These are phyloP conservation scores for Kodamaea hsintzibuensis DNA, from an alignment of 805 yeast genomes.

Conservation along the genomic window DNA sequence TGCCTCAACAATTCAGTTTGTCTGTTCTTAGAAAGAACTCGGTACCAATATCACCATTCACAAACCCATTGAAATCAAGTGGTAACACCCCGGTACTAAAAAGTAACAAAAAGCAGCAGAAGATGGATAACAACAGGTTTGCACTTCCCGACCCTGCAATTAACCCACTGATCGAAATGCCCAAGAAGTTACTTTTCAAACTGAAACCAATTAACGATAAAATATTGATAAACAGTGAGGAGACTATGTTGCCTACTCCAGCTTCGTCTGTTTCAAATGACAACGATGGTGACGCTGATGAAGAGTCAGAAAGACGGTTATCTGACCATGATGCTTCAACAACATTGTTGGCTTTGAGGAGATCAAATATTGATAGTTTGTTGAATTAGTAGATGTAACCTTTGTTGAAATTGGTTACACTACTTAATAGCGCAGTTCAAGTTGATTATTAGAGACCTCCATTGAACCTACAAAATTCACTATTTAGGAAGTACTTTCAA, in stretches of 20 bases:
- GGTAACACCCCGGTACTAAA: conserved; percentile 9
- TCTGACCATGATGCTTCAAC: conserved; percentile 38
- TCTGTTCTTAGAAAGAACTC: conserved; percentile 14
- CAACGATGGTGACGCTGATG: conserved; percentile 20
- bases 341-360: conserved; percentile 39
- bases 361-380: conserved; percentile 42
- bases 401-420: no score
- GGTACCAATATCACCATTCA: conserved; percentile 23
- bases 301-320: conserved; percentile 10
- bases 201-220: conserved; percentile 27
- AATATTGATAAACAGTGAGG: conserved; percentile 13
- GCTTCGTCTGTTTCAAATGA: conserved; percentile 14
- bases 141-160: conserved; percentile 43
- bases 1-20: conserved; percentile 9
- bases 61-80: conserved; percentile 26
- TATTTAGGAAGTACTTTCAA: no score
- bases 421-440: background rate
- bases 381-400: conserved; percentile 34
- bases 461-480: no score
- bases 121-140: conserved; percentile 19
- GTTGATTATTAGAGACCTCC: background rate
- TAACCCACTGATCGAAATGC: conserved; percentile 20
- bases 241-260: conserved; percentile 6
- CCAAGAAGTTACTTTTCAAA: conserved; percentile 33
- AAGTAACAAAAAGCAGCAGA: background rate